Conservation (phyloP, 805 yeast species). For the Peterozyma toletana region DNA sequence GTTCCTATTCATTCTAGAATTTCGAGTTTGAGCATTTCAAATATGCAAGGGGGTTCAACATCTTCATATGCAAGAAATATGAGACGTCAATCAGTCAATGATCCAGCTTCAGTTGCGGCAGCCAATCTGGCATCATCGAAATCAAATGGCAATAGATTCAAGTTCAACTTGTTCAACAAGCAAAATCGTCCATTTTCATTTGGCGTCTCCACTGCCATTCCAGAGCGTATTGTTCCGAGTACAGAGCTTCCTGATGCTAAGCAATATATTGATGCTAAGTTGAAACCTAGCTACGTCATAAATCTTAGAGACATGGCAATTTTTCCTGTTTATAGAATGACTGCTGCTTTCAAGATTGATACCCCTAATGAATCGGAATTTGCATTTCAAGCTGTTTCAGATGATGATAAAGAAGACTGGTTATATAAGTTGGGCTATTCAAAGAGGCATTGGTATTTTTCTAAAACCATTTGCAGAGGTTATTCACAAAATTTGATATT, state of each 20-base stretch:
- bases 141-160: slow-evolving; percentile 6
- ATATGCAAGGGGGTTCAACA: neutral
- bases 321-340: slow-evolving; percentile 45
- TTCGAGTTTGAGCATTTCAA: slow-evolving; percentile 8
- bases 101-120: neutral
- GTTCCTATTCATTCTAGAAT: slow-evolving; percentile 24
- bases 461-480: slow-evolving; percentile 24
- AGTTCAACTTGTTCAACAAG: slow-evolving; percentile 24
- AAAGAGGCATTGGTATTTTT: slow-evolving; percentile 48
- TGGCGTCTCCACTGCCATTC: slow-evolving; percentile 27
- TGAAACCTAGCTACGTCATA: slow-evolving; percentile 43
- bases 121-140: slow-evolving; percentile 1
- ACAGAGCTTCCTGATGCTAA: slow-evolving; percentile 54
- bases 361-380: slow-evolving; percentile 27
- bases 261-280: slow-evolving; percentile 28
- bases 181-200: slow-evolving; percentile 55
- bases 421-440: slow-evolving; percentile 39
- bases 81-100: neutral
- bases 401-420: slow-evolving; percentile 71
- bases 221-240: slow-evolving; percentile 42
- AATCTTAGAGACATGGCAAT: slow-evolving; percentile 38
- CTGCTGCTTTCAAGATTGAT: slow-evolving; percentile 42
- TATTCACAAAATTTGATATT: slow-evolving; percentile 39
- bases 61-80: slow-evolving; percentile 2
- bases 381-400: slow-evolving; percentile 60